A percentile compares a stretch with the other conserved stretches of the same genome.
These are phyloP conservation scores for Sophora flavescens DNA, from an alignment of 306 rosid genomes.

Conservation along the genomic window DNA sequence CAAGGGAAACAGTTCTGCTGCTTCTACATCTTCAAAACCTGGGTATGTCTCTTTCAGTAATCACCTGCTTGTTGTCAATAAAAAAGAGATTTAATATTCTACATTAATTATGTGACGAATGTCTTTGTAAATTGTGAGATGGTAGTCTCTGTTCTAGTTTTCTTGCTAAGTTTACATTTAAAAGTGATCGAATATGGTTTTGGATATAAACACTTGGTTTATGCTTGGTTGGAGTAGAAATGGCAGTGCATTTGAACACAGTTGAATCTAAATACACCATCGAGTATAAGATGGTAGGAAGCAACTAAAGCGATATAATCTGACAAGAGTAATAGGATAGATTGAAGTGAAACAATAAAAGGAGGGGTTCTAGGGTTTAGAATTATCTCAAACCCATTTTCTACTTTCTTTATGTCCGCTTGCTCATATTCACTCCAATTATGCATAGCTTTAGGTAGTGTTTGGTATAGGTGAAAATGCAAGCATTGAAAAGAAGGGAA, in stretches of 20 bases:
- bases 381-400: background rate
- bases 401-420: background rate
- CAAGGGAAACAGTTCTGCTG: constrained; percentile 41
- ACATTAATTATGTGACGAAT: background rate
- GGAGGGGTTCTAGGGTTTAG: too few species aligned
- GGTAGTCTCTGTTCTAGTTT: background rate
- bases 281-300: too few species aligned
- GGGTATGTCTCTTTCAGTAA: constrained; percentile 45
- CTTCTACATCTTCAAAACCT: constrained; percentile 49
- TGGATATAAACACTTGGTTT: background rate
- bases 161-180: background rate
- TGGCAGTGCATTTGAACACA: background rate
- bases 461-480: constrained; percentile 2
- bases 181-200: constrained; percentile 5
- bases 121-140: background rate
- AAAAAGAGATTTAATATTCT: background rate
- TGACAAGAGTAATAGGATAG: background rate
- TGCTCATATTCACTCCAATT: background rate
- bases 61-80: background rate
- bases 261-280: too few species aligned
- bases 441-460: background rate
- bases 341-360: too few species aligned
- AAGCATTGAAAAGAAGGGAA: background rate
- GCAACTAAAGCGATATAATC: background rate
- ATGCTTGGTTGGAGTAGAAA: constrained; percentile 6